A percentile compares a stretch with the other conserved stretches of the same genome.
These are phyloP conservation scores for Boletus bicolor DNA, from an alignment of 768 basidiomycete genomes.

Conservation along the genomic window DNA sequence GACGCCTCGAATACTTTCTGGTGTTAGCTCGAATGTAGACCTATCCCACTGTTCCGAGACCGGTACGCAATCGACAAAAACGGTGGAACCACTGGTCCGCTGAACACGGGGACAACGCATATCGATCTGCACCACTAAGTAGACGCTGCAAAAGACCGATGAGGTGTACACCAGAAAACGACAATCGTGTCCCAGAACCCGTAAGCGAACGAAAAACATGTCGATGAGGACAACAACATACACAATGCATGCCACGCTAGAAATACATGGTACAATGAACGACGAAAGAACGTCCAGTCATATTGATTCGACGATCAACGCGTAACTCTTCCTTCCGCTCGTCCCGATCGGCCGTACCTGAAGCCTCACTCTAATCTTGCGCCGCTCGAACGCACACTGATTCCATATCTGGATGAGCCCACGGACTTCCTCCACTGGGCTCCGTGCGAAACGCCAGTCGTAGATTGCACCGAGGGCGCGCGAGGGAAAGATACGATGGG, in stretches of 20 bases:
- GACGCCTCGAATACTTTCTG: not conserved
- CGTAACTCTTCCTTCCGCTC: slow-evolving; percentile 4
- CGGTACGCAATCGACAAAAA: not conserved
- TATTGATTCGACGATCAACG: slow-evolving; percentile 28
- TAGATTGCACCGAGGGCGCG: slow-evolving; percentile 17
- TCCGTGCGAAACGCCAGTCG: slow-evolving; percentile 19
- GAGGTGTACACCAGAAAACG: not conserved
- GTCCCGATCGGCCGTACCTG: slow-evolving; percentile 1
- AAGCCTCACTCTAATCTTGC: slow-evolving; percentile 25
- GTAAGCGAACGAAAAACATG: not conserved
- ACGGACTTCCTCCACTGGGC: slow-evolving; percentile 19
- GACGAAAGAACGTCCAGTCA: slow-evolving; percentile 5
- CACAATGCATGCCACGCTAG: not conserved
- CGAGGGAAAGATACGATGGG: slow-evolving; percentile 17
- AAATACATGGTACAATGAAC: not conserved
- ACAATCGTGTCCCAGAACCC: not conserved
- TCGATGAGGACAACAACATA: not conserved
- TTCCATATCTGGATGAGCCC: slow-evolving; percentile 31
- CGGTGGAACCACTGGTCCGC: not conserved
- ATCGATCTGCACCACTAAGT: not conserved
- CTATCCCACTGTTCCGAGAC: not conserved
- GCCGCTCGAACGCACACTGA: slow-evolving; percentile 32
- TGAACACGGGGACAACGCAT: not conserved
- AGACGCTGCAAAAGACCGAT: not conserved
- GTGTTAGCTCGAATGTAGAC: not conserved